Percentiles rank a stretch among this genome's conserved stretches.
phyloP scores from a whole-genome alignment of 1,139 yeast species.

The Magnusiomyces clavatus region DNA sequence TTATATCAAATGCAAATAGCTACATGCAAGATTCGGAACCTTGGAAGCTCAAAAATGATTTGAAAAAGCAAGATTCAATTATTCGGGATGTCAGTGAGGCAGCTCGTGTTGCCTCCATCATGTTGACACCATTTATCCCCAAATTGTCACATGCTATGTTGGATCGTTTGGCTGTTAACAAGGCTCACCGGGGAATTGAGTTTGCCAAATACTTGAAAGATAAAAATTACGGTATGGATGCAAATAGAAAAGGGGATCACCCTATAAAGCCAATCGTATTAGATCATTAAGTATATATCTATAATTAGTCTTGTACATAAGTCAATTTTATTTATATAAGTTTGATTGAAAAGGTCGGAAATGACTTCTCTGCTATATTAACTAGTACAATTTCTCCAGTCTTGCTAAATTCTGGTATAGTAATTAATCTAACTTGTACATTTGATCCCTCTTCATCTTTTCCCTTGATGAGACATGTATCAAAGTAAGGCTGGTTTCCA shows the following conservation, averaged over 20 bases:
- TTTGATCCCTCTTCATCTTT: constrained; percentile 29
- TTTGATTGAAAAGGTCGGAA: constrained; percentile 9
- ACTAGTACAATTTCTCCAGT: constrained; percentile 65
- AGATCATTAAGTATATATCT: neutral
- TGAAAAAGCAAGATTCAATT: constrained; percentile 33
- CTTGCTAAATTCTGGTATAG: constrained; percentile 60
- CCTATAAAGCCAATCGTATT: constrained; percentile 19
- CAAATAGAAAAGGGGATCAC: constrained; percentile 37
- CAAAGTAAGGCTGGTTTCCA: constrained; percentile 70
- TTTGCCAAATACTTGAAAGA: constrained; percentile 45
- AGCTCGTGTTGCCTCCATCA: constrained; percentile 56
- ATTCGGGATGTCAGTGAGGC: constrained; percentile 65
- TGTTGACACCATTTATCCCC: constrained; percentile 71
- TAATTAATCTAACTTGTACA: constrained; percentile 43
- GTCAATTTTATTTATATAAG: neutral
- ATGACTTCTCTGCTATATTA: constrained; percentile 38
- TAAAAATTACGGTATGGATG: constrained; percentile 39
- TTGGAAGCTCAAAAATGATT: constrained; percentile 37
- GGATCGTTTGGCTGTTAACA: constrained; percentile 51
- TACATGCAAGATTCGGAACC: constrained; percentile 49
- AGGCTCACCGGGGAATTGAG: constrained; percentile 35
- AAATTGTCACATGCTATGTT: constrained; percentile 48
- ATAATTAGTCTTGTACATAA: neutral
- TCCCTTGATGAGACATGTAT: constrained; percentile 33
- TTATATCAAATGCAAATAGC: constrained; percentile 54